Evolutionary conservation across 1,139 yeast species (phyloP), one percentile per base, ranked within the genome.

Genomic region (Fermentozyma sake): DNA sequence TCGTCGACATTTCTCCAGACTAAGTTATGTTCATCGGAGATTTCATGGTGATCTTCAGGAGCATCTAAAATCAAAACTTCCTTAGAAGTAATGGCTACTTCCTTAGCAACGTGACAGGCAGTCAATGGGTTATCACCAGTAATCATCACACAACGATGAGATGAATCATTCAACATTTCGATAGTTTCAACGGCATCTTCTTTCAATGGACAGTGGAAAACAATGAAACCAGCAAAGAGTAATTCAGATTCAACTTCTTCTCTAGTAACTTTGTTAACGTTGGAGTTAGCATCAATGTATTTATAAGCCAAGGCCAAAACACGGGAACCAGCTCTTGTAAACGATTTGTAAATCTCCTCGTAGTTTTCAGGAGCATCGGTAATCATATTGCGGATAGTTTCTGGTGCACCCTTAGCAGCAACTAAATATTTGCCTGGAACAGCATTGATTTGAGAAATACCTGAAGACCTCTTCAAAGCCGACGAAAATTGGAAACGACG

Each of bases 371-470:
- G 97, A 34, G 84, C 75, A 28, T 67, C 68, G 27, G 59, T 48
- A 42, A 93, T 61, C 85, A 93, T 86, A 31, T 68, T 69, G 50
- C 81, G 79, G 45, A 91, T 76, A 17, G 97, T 91, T 62, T 91
- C 99, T n/a, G 99, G 99, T 2, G 99, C 99, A 68, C 99, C 99
- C 59, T 93, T 93, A 24, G 81, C 95, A 43, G 96, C 82, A 27
- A 89, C 93, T 44, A 87, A 70, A 38, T 76, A 58, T 42, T 80
- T 73, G 26, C 66, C 66, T n/a, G 55, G 58, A 20, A 61, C 34
- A 27, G 75, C 61, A 38, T 66, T 69, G 28, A 78, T 62, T 24
- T 65, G 59, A n/a, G 96, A 83, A 44, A 91, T 76, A 25, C 94
- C 74, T n/a, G 96, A 76, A 7, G 97, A 89, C 61, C 99, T 80